phyloP scores from a whole-genome alignment of 2,329 filamentous ascomycete genomes.

The Ramularia endophylla region DNA sequence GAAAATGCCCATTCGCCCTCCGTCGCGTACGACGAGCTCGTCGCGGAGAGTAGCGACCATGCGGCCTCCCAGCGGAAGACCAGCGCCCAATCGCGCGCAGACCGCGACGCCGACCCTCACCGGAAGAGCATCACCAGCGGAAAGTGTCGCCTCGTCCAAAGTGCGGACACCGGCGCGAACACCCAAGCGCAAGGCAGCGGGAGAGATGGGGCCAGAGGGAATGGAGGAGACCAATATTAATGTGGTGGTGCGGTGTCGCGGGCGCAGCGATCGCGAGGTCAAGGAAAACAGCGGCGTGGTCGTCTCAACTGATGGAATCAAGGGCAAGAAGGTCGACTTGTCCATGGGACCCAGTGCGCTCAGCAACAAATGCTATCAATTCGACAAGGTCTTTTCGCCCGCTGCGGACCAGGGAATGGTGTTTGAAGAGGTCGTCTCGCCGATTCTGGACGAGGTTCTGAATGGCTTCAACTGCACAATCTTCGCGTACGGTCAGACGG shows the following conservation, averaged over 20 bases:
- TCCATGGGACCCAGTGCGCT: slow-evolving; percentile 89
- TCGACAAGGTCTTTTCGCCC: slow-evolving; percentile 94
- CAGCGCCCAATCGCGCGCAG: slow-evolving; percentile 36
- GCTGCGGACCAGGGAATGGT: slow-evolving; percentile 91
- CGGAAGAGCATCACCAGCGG: slow-evolving; percentile 62
- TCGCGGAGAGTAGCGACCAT: slow-evolving; percentile 35
- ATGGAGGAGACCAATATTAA: slow-evolving; percentile 93
- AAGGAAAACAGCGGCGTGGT: slow-evolving; percentile 93
- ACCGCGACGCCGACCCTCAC: slow-evolving; percentile 42
- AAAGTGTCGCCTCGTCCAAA: slow-evolving; percentile 58
- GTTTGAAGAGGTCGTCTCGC: slow-evolving; percentile 91
- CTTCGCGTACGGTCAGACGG: slow-evolving; percentile 96
- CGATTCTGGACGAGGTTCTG: slow-evolving; percentile 91
- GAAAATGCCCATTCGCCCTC: slow-evolving; percentile 7
- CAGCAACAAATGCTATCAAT: slow-evolving; percentile 93
- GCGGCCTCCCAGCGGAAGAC: slow-evolving; percentile 47
- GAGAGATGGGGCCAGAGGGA: slow-evolving; percentile 54
- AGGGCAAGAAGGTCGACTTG: slow-evolving; percentile 75
- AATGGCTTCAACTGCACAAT: slow-evolving; percentile 97
- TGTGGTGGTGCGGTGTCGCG: slow-evolving; percentile 90
- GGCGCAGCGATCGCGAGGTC: slow-evolving; percentile 86
- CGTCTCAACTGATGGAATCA: slow-evolving; percentile 79
- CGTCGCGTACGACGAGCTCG: slow-evolving; percentile 12
- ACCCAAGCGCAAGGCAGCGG: slow-evolving; percentile 77
- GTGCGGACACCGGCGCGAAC: slow-evolving; percentile 51